Base-by-base conservation (phyloP, 768 basidiomycete genomes). In the Russula abietina region DNA sequence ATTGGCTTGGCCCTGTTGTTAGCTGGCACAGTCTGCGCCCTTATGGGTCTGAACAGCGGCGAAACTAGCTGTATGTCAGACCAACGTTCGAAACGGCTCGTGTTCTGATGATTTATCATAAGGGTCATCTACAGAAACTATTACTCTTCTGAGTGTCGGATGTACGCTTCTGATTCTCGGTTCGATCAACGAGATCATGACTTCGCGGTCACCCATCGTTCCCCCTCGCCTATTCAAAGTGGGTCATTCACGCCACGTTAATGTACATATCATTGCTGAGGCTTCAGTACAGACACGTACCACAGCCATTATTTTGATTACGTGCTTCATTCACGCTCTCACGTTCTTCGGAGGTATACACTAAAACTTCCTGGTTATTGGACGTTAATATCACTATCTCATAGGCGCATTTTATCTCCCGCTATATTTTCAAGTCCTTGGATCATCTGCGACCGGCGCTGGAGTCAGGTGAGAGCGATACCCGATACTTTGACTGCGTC, bases 221-320 rank as follows among this genome's bases (percentile, higher is more conserved):
- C 90, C 90, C 26, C 83, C 88, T 9, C 82, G 90, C 12, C 69
- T 91, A 33, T 91, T 91, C 76, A 83, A 82, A 75, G 87, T 84
- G 57, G 43, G 75, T 54, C 1, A 57, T 19, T 10, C 30, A 2
- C 55, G 2, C 22, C 14, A 16, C 54, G 16, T 14, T 11, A 22
- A 26, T n/a, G 52, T 43, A 5, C 17, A 60, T 41, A 46, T 41
- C 38, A 11, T 11, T 8, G 41, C 22, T 30, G 43, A 51, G 41
- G 4, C 62, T 86, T 45, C 36, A n/a, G 8, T 19, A 7, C 45
- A 66, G 86, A 89, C 86, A n/a, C 83, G 88, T 32, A 92, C 89
- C 3, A 91, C 88, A 8, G 76, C 74, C 1, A 76, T 86, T 30
- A 71, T 90, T 39, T 72, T 91, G 10, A 66, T 87, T 28, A 74